These are phyloP conservation scores for Capillidium heterosporum DNA, from an alignment of 371 early-diverging fungal genomes.

Conservation along the genomic window DNA sequence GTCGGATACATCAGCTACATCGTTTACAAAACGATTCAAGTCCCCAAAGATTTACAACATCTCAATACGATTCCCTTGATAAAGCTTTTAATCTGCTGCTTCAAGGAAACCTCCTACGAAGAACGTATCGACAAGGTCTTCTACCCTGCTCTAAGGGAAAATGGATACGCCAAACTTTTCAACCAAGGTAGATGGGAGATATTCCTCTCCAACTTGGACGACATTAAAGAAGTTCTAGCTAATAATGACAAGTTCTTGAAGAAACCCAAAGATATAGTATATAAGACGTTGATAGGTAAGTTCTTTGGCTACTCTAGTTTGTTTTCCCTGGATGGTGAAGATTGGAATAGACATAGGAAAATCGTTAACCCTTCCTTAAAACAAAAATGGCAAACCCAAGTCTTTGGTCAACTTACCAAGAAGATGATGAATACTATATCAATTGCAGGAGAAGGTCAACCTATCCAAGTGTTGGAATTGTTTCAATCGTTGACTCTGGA, in stretches of 20 bases:
- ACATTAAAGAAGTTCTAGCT: background rate
- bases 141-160: background rate
- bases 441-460: background rate
- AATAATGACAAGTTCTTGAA: background rate
- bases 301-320: background rate
- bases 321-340: background rate
- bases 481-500: background rate
- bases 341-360: background rate
- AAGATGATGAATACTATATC: background rate
- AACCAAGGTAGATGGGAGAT: background rate
- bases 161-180: background rate
- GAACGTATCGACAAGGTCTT: background rate
- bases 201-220: background rate
- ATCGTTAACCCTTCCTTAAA: background rate
- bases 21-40: too few relatives aligned
- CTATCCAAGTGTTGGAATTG: background rate
- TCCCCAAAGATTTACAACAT: too few relatives aligned
- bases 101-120: background rate
- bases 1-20: too few relatives aligned
- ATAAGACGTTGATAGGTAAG: background rate
- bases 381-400: background rate
- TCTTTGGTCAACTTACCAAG: background rate
- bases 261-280: background rate
- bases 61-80: too few relatives aligned
- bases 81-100: too few relatives aligned